A percentile compares a stretch with the other conserved stretches of the same genome.
Evolutionary conservation across 805 yeast genomes (phyloP).

Genomic region (Teunomyces stri): DNA sequence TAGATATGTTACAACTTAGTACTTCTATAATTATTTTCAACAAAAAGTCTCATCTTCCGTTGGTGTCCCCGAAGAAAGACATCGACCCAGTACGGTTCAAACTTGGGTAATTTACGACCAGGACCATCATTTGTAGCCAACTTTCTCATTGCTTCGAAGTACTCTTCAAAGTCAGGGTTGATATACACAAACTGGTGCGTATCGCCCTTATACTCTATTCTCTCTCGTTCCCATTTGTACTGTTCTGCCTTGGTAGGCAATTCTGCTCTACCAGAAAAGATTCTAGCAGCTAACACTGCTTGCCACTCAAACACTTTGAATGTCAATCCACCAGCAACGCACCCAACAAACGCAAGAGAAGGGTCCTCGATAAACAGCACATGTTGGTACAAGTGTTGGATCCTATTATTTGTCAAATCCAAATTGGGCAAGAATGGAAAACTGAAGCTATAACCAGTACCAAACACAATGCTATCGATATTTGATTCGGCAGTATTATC

Average conservation of each 20-base stretch:
- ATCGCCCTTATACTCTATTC: conserved; percentile 26
- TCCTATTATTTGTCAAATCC: conserved; percentile 23
- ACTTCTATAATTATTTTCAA: conserved; percentile 12
- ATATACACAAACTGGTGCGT: conserved; percentile 25
- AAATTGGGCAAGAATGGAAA: conserved; percentile 22
- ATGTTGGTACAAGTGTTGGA: conserved; percentile 31
- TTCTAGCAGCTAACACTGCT: conserved; percentile 33
- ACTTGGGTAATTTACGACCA: conserved; percentile 21
- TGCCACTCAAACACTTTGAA: conserved; percentile 43
- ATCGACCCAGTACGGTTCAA: conserved; percentile 19
- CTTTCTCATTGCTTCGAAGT: conserved; percentile 18
- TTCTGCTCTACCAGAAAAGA: conserved; percentile 25
- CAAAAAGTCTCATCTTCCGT: conserved; percentile 15
- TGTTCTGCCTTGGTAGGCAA: conserved; percentile 30
- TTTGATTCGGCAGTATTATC: conserved; percentile 15
- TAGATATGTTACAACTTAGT: conserved; percentile 5
- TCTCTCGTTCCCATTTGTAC: conserved; percentile 24
- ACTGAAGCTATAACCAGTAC: conserved; percentile 24
- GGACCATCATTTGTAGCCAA: conserved; percentile 22
- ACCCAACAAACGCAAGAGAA: conserved; percentile 32
- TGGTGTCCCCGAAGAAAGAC: conserved; percentile 18
- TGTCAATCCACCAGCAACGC: conserved; percentile 36
- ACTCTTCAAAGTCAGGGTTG: conserved; percentile 19
- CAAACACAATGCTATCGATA: conserved; percentile 21
- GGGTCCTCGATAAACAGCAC: conserved; percentile 34